Conservation (phyloP, 305 asterid genomes). For the Fraxinus baroniana region DNA sequence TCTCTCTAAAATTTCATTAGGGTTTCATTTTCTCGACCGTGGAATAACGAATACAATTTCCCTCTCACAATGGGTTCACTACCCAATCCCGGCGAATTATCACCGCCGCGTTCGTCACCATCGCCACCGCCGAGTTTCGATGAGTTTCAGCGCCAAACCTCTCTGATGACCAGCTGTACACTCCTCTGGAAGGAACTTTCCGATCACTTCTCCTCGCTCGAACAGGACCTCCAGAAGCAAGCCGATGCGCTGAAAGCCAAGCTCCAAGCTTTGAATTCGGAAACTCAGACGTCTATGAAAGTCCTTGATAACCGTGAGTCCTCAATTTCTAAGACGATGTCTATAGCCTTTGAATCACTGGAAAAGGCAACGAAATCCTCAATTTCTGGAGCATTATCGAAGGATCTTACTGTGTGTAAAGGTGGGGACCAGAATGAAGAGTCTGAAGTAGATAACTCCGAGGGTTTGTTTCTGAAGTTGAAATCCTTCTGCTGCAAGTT, state of each 20-base stretch:
- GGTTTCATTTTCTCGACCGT: slow-evolving; percentile 26
- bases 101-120: slow-evolving; percentile 37
- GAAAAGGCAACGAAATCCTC: slow-evolving; percentile 45
- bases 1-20: slow-evolving; percentile 23
- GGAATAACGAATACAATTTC: slow-evolving; percentile 15
- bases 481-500: slow-evolving; percentile 53
- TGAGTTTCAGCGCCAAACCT: slow-evolving; percentile 93
- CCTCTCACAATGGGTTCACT: slow-evolving; percentile 64
- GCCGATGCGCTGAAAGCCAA: slow-evolving; percentile 66
- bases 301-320: slow-evolving; percentile 74
- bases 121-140: slow-evolving; percentile 70
- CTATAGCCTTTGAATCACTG: slow-evolving; percentile 42
- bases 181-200: slow-evolving; percentile 97
- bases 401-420: background rate
- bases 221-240: slow-evolving; percentile 68
- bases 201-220: slow-evolving; percentile 86
- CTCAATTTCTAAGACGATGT: slow-evolving; percentile 56
- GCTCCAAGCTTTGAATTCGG: slow-evolving; percentile 44
- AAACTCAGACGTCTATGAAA: slow-evolving; percentile 54
- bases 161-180: slow-evolving; percentile 96
- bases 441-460: slow-evolving; percentile 65
- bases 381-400: slow-evolving; percentile 19
- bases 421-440: slow-evolving; percentile 25
- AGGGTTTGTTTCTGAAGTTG: slow-evolving; percentile 58
- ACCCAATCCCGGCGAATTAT: slow-evolving; percentile 86